Evolutionary conservation across 2,329 filamentous ascomycete species (phyloP).

Genomic region (Gremmenia infestans): DNA sequence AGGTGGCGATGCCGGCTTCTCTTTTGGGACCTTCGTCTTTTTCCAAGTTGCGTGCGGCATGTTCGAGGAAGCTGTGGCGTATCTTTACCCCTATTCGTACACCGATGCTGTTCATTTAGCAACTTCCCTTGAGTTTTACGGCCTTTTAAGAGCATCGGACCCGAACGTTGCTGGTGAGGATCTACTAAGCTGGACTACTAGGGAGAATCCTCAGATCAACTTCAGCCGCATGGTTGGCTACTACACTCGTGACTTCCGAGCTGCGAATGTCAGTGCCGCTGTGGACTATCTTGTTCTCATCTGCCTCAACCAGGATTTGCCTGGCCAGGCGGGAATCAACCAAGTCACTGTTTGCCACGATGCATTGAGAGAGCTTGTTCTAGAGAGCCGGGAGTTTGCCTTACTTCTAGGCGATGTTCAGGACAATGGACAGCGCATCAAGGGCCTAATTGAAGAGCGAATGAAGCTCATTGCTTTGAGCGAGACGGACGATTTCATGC

Average conservation of each 20-base stretch:
- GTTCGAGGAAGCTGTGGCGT: constrained; percentile 90
- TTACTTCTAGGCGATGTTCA: constrained; percentile 88
- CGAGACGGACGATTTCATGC: constrained; percentile 79
- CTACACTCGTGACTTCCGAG: constrained; percentile 94
- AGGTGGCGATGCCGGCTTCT: constrained; percentile 62
- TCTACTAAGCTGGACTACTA: constrained; percentile 59
- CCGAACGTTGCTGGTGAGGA: constrained; percentile 71
- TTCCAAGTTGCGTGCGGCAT: constrained; percentile 85
- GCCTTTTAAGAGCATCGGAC: constrained; percentile 80
- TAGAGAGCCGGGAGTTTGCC: constrained; percentile 96
- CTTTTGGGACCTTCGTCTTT: constrained; percentile 89
- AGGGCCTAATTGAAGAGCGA: constrained; percentile 82
- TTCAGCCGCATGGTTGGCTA: constrained; percentile 91
- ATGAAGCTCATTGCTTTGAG: constrained; percentile 74
- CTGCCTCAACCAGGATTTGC: constrained; percentile 82
- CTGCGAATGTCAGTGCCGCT: constrained; percentile 80
- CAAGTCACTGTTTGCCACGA: constrained; percentile 85
- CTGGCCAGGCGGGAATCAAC: constrained; percentile 65
- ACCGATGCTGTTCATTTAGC: constrained; percentile 94
- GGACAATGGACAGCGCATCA: constrained; percentile 77
- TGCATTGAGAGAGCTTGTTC: constrained; percentile 83
- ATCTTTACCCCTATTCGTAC: constrained; percentile 87
- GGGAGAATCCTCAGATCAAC: constrained; percentile 76
- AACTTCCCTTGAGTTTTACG: constrained; percentile 83
- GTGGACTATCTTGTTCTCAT: constrained; percentile 91